Conservation (phyloP, 495 filamentous ascomycete genomes). For the Aspergillus taichungensis region DNA sequence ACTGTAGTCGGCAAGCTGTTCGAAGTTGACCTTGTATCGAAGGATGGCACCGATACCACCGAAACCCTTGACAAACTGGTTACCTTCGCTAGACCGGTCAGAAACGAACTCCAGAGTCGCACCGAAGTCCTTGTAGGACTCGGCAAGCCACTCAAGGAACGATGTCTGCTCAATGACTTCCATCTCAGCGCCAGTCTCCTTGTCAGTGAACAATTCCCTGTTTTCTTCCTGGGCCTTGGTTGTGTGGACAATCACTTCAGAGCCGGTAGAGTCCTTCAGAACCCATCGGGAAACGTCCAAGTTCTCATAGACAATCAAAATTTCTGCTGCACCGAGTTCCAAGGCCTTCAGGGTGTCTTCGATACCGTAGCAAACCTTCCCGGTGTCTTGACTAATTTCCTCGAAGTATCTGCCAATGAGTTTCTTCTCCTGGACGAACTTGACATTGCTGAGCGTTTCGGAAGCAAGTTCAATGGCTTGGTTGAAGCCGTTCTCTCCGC, state of each 20-base stretch:
- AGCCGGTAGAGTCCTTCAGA: conserved; percentile 66
- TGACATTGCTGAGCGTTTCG: conserved; percentile 97
- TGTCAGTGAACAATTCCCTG: conserved; percentile 84
- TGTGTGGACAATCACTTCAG: conserved; percentile 70
- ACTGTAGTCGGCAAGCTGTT: conserved; percentile 88
- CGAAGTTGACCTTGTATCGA: conserved; percentile 99
- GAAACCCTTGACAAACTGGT: conserved; percentile 99
- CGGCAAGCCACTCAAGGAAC: conserved; percentile 98
- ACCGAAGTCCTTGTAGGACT: conserved; percentile 95
- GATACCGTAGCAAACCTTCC: conserved; percentile 93
- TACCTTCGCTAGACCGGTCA: conserved; percentile 91
- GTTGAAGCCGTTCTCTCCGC: conserved; percentile 98
- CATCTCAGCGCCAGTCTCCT: conserved; percentile 93
- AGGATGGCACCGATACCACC: conserved; percentile 96
- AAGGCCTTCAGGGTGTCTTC: conserved; percentile 97
- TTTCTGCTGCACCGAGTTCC: conserved; percentile 91
- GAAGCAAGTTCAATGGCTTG: conserved; percentile 92
- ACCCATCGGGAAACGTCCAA: conserved; percentile 86
- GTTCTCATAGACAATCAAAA: conserved; percentile 95
- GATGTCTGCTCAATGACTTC: conserved; percentile 74
- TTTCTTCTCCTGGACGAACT: conserved; percentile 99
- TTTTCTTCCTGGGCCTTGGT: conserved; percentile 76
- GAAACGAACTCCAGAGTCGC: conserved; percentile 96
- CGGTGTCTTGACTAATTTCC: conserved; percentile 94
- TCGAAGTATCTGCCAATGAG: conserved; percentile 97